Conservation (phyloP, 1,284 basidiomycete genomes). For the Sphaerobolus stellatus region DNA sequence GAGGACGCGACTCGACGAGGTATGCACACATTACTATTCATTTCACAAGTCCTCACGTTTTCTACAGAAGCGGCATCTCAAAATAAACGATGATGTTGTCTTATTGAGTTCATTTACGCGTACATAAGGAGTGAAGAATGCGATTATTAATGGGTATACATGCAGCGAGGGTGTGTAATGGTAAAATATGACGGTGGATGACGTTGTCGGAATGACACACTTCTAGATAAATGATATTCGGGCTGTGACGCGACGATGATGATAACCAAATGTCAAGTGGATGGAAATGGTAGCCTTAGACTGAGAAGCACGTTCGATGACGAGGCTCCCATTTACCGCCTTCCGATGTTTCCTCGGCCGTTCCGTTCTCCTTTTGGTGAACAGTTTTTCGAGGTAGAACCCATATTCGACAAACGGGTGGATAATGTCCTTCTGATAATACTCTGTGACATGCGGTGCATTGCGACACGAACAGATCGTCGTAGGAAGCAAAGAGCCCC, state of each 20-base stretch:
- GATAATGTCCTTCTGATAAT: slow-evolving; percentile 62
- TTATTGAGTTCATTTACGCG: too few relatives aligned
- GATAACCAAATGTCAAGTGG: too few relatives aligned
- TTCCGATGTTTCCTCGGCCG: slow-evolving; percentile 24
- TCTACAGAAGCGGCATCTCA: slow-evolving; percentile 12
- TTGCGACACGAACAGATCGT: slow-evolving; percentile 55
- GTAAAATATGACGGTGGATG: too few relatives aligned
- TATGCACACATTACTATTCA: slow-evolving; percentile 34
- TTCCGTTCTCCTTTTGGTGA: slow-evolving; percentile 19
- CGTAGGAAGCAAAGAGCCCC: slow-evolving; percentile 54
- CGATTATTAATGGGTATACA: too few relatives aligned
- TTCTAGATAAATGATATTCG: too few relatives aligned
- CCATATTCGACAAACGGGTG: slow-evolving; percentile 65
- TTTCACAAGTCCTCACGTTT: neutral
- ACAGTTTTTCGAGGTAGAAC: slow-evolving; percentile 16
- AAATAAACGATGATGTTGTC: slow-evolving; percentile 7
- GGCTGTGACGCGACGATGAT: too few relatives aligned
- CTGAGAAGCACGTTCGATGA: slow-evolving; percentile 49
- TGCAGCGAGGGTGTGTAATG: too few relatives aligned
- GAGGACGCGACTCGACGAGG: slow-evolving; percentile 98
- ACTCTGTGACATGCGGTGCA: slow-evolving; percentile 62
- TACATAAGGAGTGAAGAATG: too few relatives aligned
- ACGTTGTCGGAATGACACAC: too few relatives aligned
- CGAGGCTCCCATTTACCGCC: slow-evolving; percentile 52
- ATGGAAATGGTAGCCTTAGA: too few relatives aligned